Evolutionary conservation across 129 eudicot genomes (phyloP), one percentile per base, ranked within the genome.

Genomic region (Pittosporum tobira): DNA sequence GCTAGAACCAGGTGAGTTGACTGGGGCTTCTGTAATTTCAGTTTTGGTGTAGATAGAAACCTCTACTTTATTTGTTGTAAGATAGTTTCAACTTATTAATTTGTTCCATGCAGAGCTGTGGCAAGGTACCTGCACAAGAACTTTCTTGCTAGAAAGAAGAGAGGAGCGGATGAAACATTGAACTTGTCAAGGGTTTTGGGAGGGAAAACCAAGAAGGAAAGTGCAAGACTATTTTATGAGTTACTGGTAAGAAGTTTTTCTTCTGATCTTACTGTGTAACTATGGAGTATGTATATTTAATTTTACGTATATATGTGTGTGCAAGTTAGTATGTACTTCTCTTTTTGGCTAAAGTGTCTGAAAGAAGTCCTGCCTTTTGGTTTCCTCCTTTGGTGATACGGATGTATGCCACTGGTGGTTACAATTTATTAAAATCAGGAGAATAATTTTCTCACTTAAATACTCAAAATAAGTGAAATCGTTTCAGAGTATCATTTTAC

Each of bases 211-310:
- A 83, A 58, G 76, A 70, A 61, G 67, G 85, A 77, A 68, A 75
- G 75, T 36, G 85, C 96, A 11, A 75, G 53, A 70, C 71, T 83
- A 25, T 87, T 87, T 76, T 87, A 69, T 64, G 94, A 87, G 66
- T 71, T 80, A 48, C 72, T 87, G 85, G 96, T 87, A 75, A 48
- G 66, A 57, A 25, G 18, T 51, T 0, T 51, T 13, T 24, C 15
- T 10, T 51, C 18, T n/a, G 3, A 4, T 51, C 34, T 11, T 51
- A 15, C n/a, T 20, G 53, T 18, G 54, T 45, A 36, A 36, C 11
- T 5, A 11, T 11, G 6, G 43, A 4, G 5, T 11, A 36, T 36
- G 18, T 11, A n/a, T 13, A 13, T 44, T 44, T 44, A 2, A 3
- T 13, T 11, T n/a, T 13, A 44, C 3, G 6, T 13, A 5, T 18